A percentile compares a stretch with the other conserved stretches of the same genome.
Evolutionary conservation across 1,284 basidiomycete species (phyloP).

Genomic region (Boletus albobrunnescens): DNA sequence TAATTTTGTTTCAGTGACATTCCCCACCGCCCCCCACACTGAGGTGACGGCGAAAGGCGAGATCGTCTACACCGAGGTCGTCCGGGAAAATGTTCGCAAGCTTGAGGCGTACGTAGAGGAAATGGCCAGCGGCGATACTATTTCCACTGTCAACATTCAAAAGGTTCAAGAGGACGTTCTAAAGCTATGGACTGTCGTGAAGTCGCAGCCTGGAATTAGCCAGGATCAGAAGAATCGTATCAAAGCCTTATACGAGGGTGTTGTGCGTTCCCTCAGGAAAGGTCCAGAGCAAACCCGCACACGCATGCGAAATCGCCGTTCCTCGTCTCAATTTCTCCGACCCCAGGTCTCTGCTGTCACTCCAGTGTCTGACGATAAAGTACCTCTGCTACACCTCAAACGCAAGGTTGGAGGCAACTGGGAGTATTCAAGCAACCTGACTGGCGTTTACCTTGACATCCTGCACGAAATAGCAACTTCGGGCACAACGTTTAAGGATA

Average conservation of each 20-base stretch:
- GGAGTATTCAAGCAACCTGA: conserved; percentile 97
- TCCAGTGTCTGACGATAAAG: conserved; percentile 82
- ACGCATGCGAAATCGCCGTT: conserved; percentile 70
- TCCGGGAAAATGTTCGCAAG: conserved; percentile 93
- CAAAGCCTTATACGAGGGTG: conserved; percentile 94
- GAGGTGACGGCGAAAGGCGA: conserved; percentile 92
- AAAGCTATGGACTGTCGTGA: conserved; percentile 96
- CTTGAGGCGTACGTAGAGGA: conserved; percentile 97
- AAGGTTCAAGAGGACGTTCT: conserved; percentile 95
- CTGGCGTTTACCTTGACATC: conserved; percentile 92
- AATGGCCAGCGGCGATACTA: conserved; percentile 93
- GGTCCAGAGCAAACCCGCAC: conserved; percentile 56
- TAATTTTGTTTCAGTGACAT: conserved; percentile 64
- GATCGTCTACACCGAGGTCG: conserved; percentile 91
- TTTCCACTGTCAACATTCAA: conserved; percentile 86
- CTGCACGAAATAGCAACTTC: conserved; percentile 97
- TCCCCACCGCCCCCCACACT: conserved; percentile 96
- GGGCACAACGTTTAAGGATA: conserved; percentile 97
- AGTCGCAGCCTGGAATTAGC: conserved; percentile 94
- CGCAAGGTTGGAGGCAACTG: conserved; percentile 94
- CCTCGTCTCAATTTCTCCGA: conserved; percentile 91
- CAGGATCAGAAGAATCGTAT: conserved; percentile 97
- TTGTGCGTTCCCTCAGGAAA: conserved; percentile 78
- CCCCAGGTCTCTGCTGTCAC: conserved; percentile 78
- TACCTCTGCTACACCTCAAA: conserved; percentile 94